phyloP scores from a whole-genome alignment of 768 basidiomycete genomes.

The Mycena vulgaris region DNA sequence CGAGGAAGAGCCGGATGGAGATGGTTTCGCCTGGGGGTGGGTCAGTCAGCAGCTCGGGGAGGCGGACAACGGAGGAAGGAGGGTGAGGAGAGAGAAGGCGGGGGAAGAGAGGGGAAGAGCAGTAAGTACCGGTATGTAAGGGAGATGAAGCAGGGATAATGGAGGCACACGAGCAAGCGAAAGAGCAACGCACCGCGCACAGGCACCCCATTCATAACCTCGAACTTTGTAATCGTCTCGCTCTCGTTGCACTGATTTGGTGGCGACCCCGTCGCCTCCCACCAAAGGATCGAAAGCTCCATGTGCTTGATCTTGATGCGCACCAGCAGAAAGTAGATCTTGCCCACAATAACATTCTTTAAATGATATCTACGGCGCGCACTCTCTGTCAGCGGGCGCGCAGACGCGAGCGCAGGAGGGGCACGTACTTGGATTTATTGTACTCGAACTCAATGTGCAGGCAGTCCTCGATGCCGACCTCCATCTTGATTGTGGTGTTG shows the following conservation, averaged over 20 bases:
- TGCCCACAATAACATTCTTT: too few relatives aligned
- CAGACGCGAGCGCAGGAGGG: slow-evolving; percentile 5
- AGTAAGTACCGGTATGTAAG: too few relatives aligned
- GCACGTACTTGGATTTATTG: slow-evolving; percentile 98
- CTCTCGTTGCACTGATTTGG: slow-evolving; percentile 99
- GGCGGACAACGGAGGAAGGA: too few relatives aligned
- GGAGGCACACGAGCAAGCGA: background rate
- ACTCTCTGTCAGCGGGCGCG: background rate
- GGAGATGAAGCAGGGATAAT: too few relatives aligned
- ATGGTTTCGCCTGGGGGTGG: slow-evolving; percentile 93
- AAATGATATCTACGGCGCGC: slow-evolving; percentile 93
- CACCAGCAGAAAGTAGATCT: too few relatives aligned
- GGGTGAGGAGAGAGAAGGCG: too few relatives aligned
- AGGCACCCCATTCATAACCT: slow-evolving; percentile 99
- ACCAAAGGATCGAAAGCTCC: slow-evolving; percentile 97
- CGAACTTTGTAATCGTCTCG: too few relatives aligned
- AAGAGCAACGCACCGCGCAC: slow-evolving; percentile 78
- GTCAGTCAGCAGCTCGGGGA: too few relatives aligned
- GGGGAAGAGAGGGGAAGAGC: background rate
- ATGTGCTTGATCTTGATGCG: slow-evolving; percentile 99
- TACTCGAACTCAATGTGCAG: slow-evolving; percentile 99
- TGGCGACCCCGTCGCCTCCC: slow-evolving; percentile 96
- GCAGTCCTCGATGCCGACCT: slow-evolving; percentile 99
- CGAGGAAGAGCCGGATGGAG: slow-evolving; percentile 96
- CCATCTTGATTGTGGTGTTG: slow-evolving; percentile 99